Conservation (phyloP, 768 basidiomycete genomes). For the Pisolithus albus region DNA sequence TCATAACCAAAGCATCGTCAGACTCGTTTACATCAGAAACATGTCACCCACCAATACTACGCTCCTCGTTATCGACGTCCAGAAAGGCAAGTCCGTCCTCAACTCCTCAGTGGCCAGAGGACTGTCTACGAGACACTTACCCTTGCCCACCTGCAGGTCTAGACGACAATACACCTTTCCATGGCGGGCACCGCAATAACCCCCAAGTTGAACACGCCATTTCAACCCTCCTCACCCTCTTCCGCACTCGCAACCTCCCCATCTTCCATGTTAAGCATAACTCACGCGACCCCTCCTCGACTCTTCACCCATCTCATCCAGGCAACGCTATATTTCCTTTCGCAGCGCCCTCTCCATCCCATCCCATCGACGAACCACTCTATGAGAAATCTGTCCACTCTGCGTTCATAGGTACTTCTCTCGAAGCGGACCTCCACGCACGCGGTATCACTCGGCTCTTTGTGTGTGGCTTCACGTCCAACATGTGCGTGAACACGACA, state of each 20-base stretch:
- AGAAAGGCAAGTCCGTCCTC: slow-evolving; percentile 7
- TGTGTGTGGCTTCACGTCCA: slow-evolving; percentile 16
- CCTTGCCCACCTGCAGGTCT: neutral
- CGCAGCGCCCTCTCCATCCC: slow-evolving; percentile 7
- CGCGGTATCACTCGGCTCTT: slow-evolving; percentile 14
- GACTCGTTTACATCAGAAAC: too few relatives aligned
- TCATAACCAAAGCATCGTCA: too few relatives aligned
- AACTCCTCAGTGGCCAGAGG: neutral
- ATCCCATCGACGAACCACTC: slow-evolving; percentile 8
- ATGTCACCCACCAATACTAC: neutral
- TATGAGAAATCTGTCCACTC: slow-evolving; percentile 21
- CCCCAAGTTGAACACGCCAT: slow-evolving; percentile 2
- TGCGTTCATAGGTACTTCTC: slow-evolving; percentile 20
- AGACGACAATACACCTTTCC: neutral
- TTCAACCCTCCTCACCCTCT: slow-evolving; percentile 9
- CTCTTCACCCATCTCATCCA: slow-evolving; percentile 8
- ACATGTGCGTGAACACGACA: slow-evolving; percentile 20
- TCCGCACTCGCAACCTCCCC: slow-evolving; percentile 12
- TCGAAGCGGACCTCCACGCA: slow-evolving; percentile 14
- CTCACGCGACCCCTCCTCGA: slow-evolving; percentile 6
- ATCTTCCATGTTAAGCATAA: slow-evolving; percentile 19
- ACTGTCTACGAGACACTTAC: neutral
- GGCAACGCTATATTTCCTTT: slow-evolving; percentile 10
- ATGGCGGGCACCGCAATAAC: slow-evolving; percentile 8
- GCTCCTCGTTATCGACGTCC: slow-evolving; percentile 16